Evolutionary conservation across 2,329 filamentous ascomycete species (phyloP).

Genomic region (Arthroderma sp.): DNA sequence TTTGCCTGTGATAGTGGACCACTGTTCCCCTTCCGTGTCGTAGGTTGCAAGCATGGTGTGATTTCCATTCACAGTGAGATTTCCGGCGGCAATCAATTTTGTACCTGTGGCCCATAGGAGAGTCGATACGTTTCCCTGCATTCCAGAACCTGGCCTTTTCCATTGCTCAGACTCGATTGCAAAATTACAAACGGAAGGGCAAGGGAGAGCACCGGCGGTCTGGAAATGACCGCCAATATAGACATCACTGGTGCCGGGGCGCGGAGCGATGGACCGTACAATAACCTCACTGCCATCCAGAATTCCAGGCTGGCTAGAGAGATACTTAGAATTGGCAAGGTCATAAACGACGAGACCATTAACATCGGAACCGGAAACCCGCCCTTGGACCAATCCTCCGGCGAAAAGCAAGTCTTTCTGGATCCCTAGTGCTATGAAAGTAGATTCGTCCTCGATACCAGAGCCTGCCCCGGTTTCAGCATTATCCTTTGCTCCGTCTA

Average conservation of each 20-base stretch:
- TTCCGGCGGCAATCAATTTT: slow-evolving; percentile 63
- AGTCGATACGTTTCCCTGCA: slow-evolving; percentile 56
- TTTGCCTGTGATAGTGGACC: slow-evolving; percentile 50
- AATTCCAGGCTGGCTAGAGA: slow-evolving; percentile 57
- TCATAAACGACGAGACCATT: slow-evolving; percentile 72
- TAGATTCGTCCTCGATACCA: slow-evolving; percentile 57
- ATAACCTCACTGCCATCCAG: slow-evolving; percentile 56
- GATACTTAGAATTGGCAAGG: slow-evolving; percentile 46
- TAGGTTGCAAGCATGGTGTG: slow-evolving; percentile 58
- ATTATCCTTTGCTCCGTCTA: slow-evolving; percentile 60
- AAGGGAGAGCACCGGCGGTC: slow-evolving; percentile 70
- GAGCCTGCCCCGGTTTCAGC: slow-evolving; percentile 50
- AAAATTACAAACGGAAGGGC: slow-evolving; percentile 70
- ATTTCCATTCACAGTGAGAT: slow-evolving; percentile 55
- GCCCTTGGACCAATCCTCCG: slow-evolving; percentile 67
- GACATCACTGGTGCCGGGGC: slow-evolving; percentile 57
- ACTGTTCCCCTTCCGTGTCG: slow-evolving; percentile 52
- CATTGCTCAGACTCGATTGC: slow-evolving; percentile 59
- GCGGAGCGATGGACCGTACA: slow-evolving; percentile 63
- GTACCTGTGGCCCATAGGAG: slow-evolving; percentile 66
- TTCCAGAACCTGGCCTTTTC: slow-evolving; percentile 60
- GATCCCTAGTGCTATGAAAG: slow-evolving; percentile 58
- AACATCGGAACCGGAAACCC: slow-evolving; percentile 47
- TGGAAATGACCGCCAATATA: slow-evolving; percentile 79
- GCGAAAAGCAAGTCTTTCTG: slow-evolving; percentile 60